Percentiles rank a stretch among this genome's conserved stretches.
Evolutionary conservation across 805 yeast species (phyloP).

Genomic region (Metschnikowia borealis): DNA sequence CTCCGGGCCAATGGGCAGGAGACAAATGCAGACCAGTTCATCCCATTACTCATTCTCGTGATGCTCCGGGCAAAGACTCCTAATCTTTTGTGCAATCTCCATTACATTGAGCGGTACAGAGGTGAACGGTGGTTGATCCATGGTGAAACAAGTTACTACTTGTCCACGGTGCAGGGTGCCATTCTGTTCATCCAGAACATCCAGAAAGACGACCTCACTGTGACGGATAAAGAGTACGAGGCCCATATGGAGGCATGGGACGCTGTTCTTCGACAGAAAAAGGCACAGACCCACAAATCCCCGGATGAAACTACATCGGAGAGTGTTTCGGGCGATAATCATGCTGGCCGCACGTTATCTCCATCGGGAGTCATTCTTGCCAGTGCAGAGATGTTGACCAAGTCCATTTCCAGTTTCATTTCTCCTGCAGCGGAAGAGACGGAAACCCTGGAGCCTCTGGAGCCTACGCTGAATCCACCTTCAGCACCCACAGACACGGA

Average conservation of each 20-base stretch:
- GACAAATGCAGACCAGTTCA: constrained; percentile 84
- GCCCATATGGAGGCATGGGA: constrained; percentile 51
- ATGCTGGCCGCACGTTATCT: constrained; percentile 20
- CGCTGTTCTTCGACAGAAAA: constrained; percentile 26
- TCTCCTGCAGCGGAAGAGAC: constrained; percentile 33
- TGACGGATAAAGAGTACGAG: constrained; percentile 55
- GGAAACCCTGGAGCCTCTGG: constrained; percentile 2
- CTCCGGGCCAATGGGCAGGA: constrained; percentile 69
- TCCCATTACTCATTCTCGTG: constrained; percentile 83
- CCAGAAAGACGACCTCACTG: constrained; percentile 53
- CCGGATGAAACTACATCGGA: neutral
- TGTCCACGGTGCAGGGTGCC: constrained; percentile 89
- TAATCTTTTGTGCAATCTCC: constrained; percentile 70
- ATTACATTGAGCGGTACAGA: constrained; percentile 82
- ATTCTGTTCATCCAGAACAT: constrained; percentile 70
- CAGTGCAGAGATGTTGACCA: constrained; percentile 50
- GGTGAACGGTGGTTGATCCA: constrained; percentile 61
- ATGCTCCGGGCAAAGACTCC: constrained; percentile 64
- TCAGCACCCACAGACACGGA: neutral
- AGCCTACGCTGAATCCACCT: constrained; percentile 1
- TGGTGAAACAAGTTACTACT: constrained; percentile 90
- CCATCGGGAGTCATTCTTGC: constrained; percentile 39
- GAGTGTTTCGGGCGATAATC: too few relatives aligned
- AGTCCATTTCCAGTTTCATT: constrained; percentile 42
- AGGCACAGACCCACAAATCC: neutral